Percentiles rank a stretch among this genome's conserved stretches.
Evolutionary conservation across 768 basidiomycete species (phyloP).

Genomic region (Rhodosporidiobolus odoratus): DNA sequence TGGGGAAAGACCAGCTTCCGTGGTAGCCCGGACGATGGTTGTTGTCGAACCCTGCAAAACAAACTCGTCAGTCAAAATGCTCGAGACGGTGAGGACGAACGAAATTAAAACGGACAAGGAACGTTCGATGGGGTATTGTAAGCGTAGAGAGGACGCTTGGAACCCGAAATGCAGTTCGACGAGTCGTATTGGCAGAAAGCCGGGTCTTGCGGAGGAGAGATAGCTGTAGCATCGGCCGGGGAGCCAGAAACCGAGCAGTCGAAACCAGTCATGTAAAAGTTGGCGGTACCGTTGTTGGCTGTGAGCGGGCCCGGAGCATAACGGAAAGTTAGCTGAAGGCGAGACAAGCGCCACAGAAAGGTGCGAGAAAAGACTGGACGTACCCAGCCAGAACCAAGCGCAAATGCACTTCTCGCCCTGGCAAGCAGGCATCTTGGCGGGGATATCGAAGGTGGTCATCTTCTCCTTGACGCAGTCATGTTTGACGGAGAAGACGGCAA

Average conservation of each 20-base stretch:
- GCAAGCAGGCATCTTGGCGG: constrained; percentile 42
- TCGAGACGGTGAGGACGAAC: background rate
- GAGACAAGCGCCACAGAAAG: background rate
- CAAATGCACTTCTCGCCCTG: constrained; percentile 41
- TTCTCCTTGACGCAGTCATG: constrained; percentile 35
- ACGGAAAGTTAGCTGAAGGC: background rate
- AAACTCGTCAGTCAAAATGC: background rate
- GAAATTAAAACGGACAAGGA: background rate
- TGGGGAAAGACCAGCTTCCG: constrained; percentile 23
- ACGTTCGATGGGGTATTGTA: constrained; percentile 34
- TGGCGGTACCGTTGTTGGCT: constrained; percentile 18
- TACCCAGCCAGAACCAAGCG: constrained; percentile 33
- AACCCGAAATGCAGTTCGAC: constrained; percentile 5
- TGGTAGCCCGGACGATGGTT: constrained; percentile 33
- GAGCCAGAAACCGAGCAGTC: constrained; percentile 29
- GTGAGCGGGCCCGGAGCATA: background rate
- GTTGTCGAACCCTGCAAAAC: constrained; percentile 13
- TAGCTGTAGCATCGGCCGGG: constrained; percentile 11
- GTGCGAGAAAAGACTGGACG: background rate
- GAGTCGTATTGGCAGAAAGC: constrained; percentile 24
- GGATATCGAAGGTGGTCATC: constrained; percentile 41
- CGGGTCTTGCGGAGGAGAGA: constrained; percentile 28
- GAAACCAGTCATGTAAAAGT: constrained; percentile 32
- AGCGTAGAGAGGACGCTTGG: constrained; percentile 36
- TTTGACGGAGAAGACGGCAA: constrained; percentile 9